Percentiles rank a stretch among this genome's conserved stretches.
These are phyloP conservation scores for Trichoderma endophyticum DNA, from an alignment of 2,329 filamentous ascomycete genomes.

Conservation along the genomic window DNA sequence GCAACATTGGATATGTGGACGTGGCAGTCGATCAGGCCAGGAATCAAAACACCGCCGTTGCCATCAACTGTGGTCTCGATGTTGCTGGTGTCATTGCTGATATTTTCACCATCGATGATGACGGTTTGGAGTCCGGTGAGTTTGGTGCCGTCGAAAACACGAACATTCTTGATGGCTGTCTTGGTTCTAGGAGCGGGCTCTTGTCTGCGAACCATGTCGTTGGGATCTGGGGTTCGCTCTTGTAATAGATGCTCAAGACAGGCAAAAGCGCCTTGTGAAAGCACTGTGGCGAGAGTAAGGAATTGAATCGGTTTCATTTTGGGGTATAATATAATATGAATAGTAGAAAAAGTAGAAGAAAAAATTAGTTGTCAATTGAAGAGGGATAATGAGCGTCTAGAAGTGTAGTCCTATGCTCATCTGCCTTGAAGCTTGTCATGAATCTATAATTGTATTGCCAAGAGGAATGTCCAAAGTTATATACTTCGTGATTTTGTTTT, in stretches of 20 bases:
- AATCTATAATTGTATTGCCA: not conserved
- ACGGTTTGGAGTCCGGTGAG: not conserved
- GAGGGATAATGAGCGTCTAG: not conserved
- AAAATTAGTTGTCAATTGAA: not conserved
- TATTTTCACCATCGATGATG: not conserved
- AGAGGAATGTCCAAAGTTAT: not conserved
- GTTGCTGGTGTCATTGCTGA: not conserved
- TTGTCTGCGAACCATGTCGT: not conserved
- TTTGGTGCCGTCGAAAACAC: not conserved
- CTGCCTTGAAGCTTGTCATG: not conserved
- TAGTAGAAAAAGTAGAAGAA: not conserved
- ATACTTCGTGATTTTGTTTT: not conserved
- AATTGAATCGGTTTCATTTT: not conserved
- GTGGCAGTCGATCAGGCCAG: slow-evolving; percentile 1
- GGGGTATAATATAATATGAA: not conserved
- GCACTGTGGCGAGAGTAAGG: not conserved
- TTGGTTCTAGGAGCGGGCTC: not conserved
- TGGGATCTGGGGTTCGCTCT: not conserved
- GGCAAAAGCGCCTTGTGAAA: not conserved
- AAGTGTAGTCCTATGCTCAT: not conserved
- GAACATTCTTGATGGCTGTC: slow-evolving; percentile 1
- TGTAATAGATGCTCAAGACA: not conserved
- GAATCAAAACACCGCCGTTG: slow-evolving; percentile 1
- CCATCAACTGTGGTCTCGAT: not conserved
- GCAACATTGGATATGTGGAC: not conserved